phyloP scores from a whole-genome alignment of 495 filamentous ascomycete genomes.

The Ramalina peruviana region DNA sequence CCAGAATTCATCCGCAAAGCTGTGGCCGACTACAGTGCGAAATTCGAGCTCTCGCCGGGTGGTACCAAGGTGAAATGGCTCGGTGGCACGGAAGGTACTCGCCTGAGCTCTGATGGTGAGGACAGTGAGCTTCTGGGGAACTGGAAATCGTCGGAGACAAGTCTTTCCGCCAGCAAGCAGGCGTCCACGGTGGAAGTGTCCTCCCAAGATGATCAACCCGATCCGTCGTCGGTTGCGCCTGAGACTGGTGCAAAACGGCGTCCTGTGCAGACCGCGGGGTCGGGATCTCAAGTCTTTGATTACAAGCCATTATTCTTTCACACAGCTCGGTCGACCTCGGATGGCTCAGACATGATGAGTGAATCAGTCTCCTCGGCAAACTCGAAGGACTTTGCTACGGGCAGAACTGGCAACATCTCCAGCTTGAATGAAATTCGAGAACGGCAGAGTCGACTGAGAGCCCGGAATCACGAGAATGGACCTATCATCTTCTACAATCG shows the following conservation, averaged over 20 bases:
- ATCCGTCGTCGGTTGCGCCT: background rate
- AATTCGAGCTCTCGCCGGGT: conserved; percentile 58
- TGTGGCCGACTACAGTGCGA: conserved; percentile 47
- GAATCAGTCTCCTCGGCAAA: conserved; percentile 3
- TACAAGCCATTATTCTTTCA: conserved; percentile 48
- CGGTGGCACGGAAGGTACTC: conserved; percentile 46
- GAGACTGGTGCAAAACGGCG: conserved; percentile 7
- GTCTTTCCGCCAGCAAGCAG: conserved; percentile 2
- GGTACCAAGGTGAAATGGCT: conserved; percentile 63
- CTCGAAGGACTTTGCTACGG: conserved; percentile 5
- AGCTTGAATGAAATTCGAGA: conserved; percentile 9
- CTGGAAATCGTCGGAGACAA: background rate
- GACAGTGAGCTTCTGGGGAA: conserved; percentile 23
- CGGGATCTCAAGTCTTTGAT: conserved; percentile 26
- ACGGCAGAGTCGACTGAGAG: conserved; percentile 15
- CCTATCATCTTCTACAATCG: conserved; percentile 72
- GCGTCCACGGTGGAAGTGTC: background rate
- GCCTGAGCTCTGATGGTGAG: conserved; percentile 40
- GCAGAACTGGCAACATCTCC: conserved; percentile 17
- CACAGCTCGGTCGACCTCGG: conserved; percentile 27
- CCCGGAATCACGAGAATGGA: conserved; percentile 42
- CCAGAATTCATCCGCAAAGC: conserved; percentile 56
- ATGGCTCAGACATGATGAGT: conserved; percentile 20
- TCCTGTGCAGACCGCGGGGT: conserved; percentile 1
- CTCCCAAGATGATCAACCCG: background rate